phyloP scores from a whole-genome alignment of 179 eudicot genomes.

The Carnegiea gigantea region DNA sequence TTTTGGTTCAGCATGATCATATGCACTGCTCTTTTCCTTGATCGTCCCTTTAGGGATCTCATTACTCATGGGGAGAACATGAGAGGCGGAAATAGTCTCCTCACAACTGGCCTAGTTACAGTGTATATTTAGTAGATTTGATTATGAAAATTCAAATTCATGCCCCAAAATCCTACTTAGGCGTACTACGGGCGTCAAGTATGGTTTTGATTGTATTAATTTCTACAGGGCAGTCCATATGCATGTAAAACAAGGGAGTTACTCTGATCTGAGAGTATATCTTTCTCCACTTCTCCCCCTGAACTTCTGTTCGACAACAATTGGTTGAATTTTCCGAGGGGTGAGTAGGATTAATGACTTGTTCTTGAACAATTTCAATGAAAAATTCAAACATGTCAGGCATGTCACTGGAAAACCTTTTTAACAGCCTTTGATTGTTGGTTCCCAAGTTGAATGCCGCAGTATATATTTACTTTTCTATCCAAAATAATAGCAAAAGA shows the following conservation, averaged over 20 bases:
- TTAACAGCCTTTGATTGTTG: too few relatives aligned
- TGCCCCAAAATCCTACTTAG: not conserved
- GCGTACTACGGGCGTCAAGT: not conserved
- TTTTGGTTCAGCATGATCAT: constrained; percentile 33
- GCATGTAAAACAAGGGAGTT: not conserved
- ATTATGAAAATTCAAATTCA: not conserved
- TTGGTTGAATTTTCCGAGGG: not conserved
- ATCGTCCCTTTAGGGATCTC: not conserved
- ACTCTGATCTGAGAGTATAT: too few relatives aligned
- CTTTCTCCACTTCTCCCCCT: not conserved
- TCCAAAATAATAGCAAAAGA: too few relatives aligned
- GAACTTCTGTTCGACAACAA: not conserved
- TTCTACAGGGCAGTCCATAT: not conserved
- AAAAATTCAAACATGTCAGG: too few relatives aligned
- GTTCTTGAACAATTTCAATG: too few relatives aligned
- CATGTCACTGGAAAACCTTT: too few relatives aligned
- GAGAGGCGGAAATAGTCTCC: too few relatives aligned
- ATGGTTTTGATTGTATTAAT: not conserved
- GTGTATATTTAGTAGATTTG: too few relatives aligned
- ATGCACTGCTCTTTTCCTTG: not conserved
- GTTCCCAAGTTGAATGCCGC: too few relatives aligned
- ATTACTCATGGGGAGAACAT: not conserved
- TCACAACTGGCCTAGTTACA: too few relatives aligned
- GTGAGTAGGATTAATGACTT: too few relatives aligned
- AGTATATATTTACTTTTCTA: too few relatives aligned